phyloP scores from a whole-genome alignment of 1,284 basidiomycete genomes.

The Coriolopsis trogii region DNA sequence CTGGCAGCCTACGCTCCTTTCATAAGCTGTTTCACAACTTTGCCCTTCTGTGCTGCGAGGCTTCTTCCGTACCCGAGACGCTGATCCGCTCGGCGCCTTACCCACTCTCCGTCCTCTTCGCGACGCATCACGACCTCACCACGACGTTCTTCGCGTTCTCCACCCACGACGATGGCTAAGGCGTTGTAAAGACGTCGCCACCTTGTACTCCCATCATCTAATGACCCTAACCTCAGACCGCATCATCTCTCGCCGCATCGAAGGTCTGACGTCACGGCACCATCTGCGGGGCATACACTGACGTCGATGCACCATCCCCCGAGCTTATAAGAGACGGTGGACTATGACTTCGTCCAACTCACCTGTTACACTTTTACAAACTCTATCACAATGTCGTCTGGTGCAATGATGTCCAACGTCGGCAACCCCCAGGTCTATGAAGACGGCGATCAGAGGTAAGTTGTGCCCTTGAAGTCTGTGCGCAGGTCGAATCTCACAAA shows the following conservation, averaged over 20 bases:
- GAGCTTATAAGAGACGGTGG: constrained; percentile 8
- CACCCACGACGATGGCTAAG: no score
- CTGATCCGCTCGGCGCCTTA: no score
- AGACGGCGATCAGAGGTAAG: constrained; percentile 28
- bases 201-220: neutral
- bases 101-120: neutral
- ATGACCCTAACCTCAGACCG: neutral
- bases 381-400: constrained; percentile 22
- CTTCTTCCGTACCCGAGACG: no score
- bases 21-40: no score
- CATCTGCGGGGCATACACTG: constrained; percentile 10
- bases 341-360: neutral
- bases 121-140: neutral
- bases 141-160: no score
- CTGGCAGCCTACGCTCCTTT: no score
- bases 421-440: constrained; percentile 28
- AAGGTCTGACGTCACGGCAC: constrained; percentile 15
- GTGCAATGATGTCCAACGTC: constrained; percentile 29
- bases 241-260: neutral
- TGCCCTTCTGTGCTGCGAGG: no score
- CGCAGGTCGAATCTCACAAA: neutral
- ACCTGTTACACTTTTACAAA: neutral
- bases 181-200: no score
- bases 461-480: neutral
- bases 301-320: constrained; percentile 14